phyloP scores from a whole-genome alignment of 164 flowering plant genomes.

The Platanus orientalis region DNA sequence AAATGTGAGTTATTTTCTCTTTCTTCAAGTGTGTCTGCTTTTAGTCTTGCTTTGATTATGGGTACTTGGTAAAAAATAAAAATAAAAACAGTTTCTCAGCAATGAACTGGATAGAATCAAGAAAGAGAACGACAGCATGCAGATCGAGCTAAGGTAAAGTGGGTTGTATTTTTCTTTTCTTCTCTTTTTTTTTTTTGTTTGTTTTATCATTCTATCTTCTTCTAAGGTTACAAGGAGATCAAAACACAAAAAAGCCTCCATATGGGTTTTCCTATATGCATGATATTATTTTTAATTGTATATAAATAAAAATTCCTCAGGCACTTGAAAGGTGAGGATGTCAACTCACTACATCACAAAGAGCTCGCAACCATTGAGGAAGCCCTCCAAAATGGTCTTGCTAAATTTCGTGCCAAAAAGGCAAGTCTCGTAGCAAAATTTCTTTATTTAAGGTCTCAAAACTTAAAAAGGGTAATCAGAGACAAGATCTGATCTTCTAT shows the following conservation, averaged over 20 bases:
- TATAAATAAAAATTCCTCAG: conserved; percentile 22
- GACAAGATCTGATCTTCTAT: background rate
- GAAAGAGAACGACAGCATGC: conserved; percentile 88
- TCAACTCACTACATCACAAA: conserved; percentile 41
- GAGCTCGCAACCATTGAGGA: conserved; percentile 64
- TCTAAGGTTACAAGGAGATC: conserved; percentile 50
- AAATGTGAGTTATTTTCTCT: too few species aligned
- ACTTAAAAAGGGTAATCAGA: background rate
- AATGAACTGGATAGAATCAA: conserved; percentile 74
- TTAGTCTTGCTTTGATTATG: too few species aligned
- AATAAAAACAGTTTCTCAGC: conserved; percentile 68
- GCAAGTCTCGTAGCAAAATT: conserved; percentile 12
- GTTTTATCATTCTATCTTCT: background rate
- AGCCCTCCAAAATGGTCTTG: conserved; percentile 56
- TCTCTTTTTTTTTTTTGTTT: background rate
- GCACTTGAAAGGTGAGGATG: conserved; percentile 86
- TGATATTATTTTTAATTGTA: background rate
- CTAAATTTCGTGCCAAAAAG: conserved; percentile 35
- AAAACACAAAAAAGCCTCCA: too few species aligned
- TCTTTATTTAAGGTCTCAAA: background rate
- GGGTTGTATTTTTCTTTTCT: background rate
- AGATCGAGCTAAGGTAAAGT: conserved; percentile 70
- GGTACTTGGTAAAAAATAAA: too few species aligned
- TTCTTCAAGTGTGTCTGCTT: too few species aligned
- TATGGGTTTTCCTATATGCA: conserved; percentile 26